Percentiles rank a stretch among this genome's conserved stretches.
Conservation (phyloP, 2,329 filamentous ascomycete genomes). For the Alternaria gansuensis region DNA sequence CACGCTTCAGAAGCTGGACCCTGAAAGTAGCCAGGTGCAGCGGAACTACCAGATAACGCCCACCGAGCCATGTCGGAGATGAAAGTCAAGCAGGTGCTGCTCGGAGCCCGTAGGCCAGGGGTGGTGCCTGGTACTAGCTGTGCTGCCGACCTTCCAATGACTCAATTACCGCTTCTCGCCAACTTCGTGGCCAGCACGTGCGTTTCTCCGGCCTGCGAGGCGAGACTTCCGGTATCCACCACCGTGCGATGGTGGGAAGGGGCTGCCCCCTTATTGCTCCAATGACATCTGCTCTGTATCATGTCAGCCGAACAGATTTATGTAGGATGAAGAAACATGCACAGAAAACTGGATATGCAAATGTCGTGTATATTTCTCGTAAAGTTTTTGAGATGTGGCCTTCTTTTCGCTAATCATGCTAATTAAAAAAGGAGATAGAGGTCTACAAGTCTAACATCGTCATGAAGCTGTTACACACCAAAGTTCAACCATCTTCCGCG, state of each 20-base stretch:
- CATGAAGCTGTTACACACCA: conserved; percentile 7
- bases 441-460: conserved; percentile 8
- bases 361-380: conserved; percentile 7
- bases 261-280: not conserved
- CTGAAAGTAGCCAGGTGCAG: not conserved
- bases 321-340: not conserved
- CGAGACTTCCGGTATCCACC: not conserved
- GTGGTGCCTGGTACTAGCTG: not conserved
- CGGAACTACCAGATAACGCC: not conserved
- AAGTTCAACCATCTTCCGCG: conserved; percentile 6
- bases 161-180: not conserved
- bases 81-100: not conserved
- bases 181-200: not conserved
- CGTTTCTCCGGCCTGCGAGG: not conserved
- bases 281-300: not conserved
- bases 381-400: not conserved
- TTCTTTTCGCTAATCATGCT: conserved; percentile 8
- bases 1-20: not conserved
- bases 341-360: not conserved
- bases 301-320: not conserved
- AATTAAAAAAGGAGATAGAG: conserved; percentile 9
- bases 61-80: not conserved
- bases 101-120: not conserved
- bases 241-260: not conserved
- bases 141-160: not conserved